Evolutionary conservation across 306 rosid genomes (phyloP).

Genomic region (Vachellia pachyceras): DNA sequence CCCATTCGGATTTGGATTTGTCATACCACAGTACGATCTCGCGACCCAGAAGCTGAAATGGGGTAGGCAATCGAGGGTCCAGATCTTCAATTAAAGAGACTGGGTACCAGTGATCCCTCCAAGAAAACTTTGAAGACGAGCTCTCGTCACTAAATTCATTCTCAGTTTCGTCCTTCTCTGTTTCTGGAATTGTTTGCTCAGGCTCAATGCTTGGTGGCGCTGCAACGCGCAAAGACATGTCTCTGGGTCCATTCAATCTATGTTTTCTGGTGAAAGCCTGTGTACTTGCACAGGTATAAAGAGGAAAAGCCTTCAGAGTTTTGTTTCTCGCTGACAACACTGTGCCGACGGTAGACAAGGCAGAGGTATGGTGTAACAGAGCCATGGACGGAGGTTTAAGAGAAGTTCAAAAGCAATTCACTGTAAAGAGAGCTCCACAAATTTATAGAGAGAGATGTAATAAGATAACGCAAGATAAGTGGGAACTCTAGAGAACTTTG

Average conservation of each 20-base stretch:
- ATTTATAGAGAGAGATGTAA: background rate
- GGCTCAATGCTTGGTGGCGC: slow-evolving; percentile 65
- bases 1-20: slow-evolving; percentile 68
- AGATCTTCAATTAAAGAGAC: slow-evolving; percentile 90
- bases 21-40: slow-evolving; percentile 89
- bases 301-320: slow-evolving; percentile 43
- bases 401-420: slow-evolving; percentile 9
- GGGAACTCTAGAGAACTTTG: slow-evolving; percentile 37
- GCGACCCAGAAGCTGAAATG: slow-evolving; percentile 95
- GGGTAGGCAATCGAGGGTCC: slow-evolving; percentile 72
- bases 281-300: slow-evolving; percentile 36
- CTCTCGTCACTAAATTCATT: slow-evolving; percentile 55
- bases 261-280: slow-evolving; percentile 30
- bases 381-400: slow-evolving; percentile 54
- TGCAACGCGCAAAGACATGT: slow-evolving; percentile 58
- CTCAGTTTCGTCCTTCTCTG: slow-evolving; percentile 43
- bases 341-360: slow-evolving; percentile 52
- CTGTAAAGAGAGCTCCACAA: background rate
- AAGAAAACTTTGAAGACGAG: slow-evolving; percentile 67
- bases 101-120: slow-evolving; percentile 99
- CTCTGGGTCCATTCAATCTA: slow-evolving; percentile 33
- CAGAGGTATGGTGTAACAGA: slow-evolving; percentile 51
- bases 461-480: slow-evolving; percentile 1
- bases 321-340: slow-evolving; percentile 45
- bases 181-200: slow-evolving; percentile 41